These are phyloP conservation scores for Ilex aquifolium DNA, from an alignment of 257 asterid genomes.

Conservation along the genomic window DNA sequence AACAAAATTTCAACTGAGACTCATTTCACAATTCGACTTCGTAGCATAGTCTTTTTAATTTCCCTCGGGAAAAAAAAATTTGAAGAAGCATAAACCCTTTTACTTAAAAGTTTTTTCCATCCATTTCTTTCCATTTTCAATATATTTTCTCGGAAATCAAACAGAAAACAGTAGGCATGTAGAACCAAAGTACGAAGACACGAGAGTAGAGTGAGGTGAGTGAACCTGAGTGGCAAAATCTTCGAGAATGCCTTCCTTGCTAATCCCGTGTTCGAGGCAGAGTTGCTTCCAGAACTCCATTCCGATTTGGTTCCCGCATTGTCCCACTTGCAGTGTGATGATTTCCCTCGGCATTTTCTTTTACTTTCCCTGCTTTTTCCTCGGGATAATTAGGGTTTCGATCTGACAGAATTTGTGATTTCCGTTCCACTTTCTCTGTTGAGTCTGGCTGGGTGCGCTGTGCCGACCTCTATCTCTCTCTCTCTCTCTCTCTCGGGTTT, in stretches of 20 bases:
- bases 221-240: constrained; percentile 95
- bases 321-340: constrained; percentile 92
- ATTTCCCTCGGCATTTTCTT: constrained; percentile 85
- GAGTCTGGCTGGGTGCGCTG: no score
- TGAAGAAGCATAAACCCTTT: no score
- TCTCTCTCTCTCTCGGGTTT: no score
- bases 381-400: neutral
- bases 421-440: no score
- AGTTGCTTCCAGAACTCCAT: constrained; percentile 99
- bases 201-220: neutral
- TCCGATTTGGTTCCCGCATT: constrained; percentile 99
- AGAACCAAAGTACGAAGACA: neutral
- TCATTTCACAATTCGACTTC: no score
- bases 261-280: constrained; percentile 96
- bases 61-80: no score
- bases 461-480: no score
- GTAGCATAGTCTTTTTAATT: no score
- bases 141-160: neutral
- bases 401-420: no score
- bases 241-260: constrained; percentile 95
- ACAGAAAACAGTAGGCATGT: neutral
- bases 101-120: no score
- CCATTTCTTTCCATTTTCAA: neutral
- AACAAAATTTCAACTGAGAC: no score
- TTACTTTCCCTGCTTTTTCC: neutral